Evolutionary conservation across 345 rosid species (phyloP).

Genomic region (Atalantia buxifolia): DNA sequence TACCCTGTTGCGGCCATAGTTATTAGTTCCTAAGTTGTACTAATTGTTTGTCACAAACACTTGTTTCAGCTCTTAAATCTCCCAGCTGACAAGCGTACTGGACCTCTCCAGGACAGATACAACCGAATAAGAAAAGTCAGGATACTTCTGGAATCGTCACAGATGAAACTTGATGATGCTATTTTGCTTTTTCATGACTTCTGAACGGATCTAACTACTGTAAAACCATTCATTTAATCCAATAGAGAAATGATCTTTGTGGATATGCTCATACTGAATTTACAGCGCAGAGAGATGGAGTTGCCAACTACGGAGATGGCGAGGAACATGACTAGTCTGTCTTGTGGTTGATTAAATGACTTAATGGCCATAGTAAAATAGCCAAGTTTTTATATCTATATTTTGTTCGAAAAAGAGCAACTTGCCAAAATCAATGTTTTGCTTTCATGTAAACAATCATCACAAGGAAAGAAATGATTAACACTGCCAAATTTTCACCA

Average conservation of each 20-base stretch:
- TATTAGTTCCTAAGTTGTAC: not conserved
- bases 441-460: no score
- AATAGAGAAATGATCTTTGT: not conserved
- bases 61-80: conserved; percentile 46
- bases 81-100: conserved; percentile 37
- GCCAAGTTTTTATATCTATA: no score
- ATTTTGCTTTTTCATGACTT: conserved; percentile 81
- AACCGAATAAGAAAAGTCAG: conserved; percentile 37
- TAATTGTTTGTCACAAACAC: not conserved
- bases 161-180: conserved; percentile 66
- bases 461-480: no score
- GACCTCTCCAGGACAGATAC: conserved; percentile 24
- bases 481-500: no score
- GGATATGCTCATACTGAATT: no score
- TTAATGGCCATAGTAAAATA: no score
- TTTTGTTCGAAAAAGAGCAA: no score
- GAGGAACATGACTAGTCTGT: no score
- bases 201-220: conserved; percentile 15
- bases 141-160: conserved; percentile 46
- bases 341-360: not conserved
- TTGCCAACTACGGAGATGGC: no score
- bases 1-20: not conserved
- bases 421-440: no score
- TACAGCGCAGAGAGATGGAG: no score
- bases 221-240: not conserved